These are phyloP conservation scores for Metarhizium robertsii DNA, from an alignment of 2,329 filamentous ascomycete species.

Conservation along the genomic window DNA sequence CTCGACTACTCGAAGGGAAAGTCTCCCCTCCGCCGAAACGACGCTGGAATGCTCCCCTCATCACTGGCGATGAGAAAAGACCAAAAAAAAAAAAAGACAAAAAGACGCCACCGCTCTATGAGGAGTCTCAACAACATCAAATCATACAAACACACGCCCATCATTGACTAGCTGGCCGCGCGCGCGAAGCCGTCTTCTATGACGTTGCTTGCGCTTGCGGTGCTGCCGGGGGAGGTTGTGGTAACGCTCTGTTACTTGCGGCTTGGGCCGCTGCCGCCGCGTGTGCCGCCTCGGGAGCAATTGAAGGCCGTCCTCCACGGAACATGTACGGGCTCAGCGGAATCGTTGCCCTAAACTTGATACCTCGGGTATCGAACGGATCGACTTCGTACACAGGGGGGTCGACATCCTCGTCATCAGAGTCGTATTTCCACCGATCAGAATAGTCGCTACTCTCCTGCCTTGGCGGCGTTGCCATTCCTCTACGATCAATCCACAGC, in stretches of 20 bases:
- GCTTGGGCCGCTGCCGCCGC: conserved; percentile 5
- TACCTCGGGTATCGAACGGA: conserved; percentile 50
- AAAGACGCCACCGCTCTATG: conserved; percentile 3
- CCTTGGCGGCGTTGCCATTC: conserved; percentile 43
- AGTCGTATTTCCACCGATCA: conserved; percentile 81
- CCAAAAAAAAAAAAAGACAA: background rate
- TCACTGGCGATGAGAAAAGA: background rate
- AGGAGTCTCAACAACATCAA: conserved; percentile 3
- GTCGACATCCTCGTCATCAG: conserved; percentile 78
- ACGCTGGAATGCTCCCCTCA: background rate
- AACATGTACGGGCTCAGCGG: conserved; percentile 37
- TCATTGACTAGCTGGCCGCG: conserved; percentile 1
- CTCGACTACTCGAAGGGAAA: background rate
- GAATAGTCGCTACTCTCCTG: conserved; percentile 32
- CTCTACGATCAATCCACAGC: conserved; percentile 79
- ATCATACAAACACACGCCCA: conserved; percentile 12
- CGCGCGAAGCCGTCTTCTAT: conserved; percentile 4
- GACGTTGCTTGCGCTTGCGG: conserved; percentile 17
- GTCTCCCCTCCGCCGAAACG: background rate
- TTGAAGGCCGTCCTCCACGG: conserved; percentile 26
- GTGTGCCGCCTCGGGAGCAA: conserved; percentile 18
- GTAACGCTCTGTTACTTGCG: conserved; percentile 1
- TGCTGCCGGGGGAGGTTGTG: conserved; percentile 12
- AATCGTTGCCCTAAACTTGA: conserved; percentile 53
- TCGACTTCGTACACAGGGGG: conserved; percentile 67